Percentiles rank a stretch among this genome's conserved stretches.
Evolutionary conservation across 768 basidiomycete genomes (phyloP).

Genomic region (Porpolomopsis calyptriformis): DNA sequence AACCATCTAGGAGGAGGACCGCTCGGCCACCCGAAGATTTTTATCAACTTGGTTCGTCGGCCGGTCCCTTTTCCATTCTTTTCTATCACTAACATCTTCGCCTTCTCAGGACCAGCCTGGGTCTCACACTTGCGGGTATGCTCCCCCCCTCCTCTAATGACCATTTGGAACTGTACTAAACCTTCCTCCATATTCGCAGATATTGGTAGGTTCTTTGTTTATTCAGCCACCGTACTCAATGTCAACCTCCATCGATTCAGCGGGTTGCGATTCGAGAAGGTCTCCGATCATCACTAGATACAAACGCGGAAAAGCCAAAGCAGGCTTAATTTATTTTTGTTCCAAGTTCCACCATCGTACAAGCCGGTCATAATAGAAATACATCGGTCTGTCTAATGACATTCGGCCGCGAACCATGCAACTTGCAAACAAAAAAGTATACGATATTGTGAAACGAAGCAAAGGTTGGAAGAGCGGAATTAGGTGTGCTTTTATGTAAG

Average conservation of each 20-base stretch:
- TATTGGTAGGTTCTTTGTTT: conserved; percentile 34
- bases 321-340: conserved; percentile 1
- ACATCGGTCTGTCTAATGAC: conserved; percentile 44
- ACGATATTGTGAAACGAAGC: conserved; percentile 23
- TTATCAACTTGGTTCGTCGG: conserved; percentile 86
- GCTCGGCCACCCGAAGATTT: conserved; percentile 94
- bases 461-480: conserved; percentile 10
- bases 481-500: conserved; percentile 13
- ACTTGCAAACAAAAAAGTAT: conserved; percentile 32
- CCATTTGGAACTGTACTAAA: neutral
- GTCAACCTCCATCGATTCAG: conserved; percentile 29
- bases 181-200: conserved; percentile 17
- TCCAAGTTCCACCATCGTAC: conserved; percentile 9
- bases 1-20: conserved; percentile 69
- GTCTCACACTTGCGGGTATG: conserved; percentile 83
- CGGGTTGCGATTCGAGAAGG: conserved; percentile 84
- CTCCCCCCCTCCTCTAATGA: conserved; percentile 11
- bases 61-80: conserved; percentile 3
- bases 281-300: conserved; percentile 52
- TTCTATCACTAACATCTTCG: conserved; percentile 10
- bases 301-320: neutral
- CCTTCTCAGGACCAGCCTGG: conserved; percentile 73
- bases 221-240: neutral
- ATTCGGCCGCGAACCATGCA: conserved; percentile 35
- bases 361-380: conserved; percentile 37